Conservation (phyloP, 352 stramenopile genomes). For the Globisporangium acanthophoron region DNA sequence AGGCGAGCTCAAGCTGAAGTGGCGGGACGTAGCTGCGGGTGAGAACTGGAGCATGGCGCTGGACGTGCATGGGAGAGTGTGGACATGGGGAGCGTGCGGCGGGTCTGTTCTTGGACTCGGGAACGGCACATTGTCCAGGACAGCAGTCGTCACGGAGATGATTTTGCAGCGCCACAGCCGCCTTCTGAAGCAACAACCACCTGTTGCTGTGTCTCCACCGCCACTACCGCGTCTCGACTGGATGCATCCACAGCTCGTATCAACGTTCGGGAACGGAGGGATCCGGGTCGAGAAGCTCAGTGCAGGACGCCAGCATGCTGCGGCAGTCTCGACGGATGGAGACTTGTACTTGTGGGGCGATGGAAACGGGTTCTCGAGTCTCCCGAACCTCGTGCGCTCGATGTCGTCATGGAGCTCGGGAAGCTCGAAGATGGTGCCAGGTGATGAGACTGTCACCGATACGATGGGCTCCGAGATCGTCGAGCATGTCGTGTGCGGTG, state of each 20-base stretch:
- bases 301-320: conserved; percentile 84
- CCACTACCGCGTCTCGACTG: conserved; percentile 25
- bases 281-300: conserved; percentile 50
- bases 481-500: conserved; percentile 48
- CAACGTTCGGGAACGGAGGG: conserved; percentile 29
- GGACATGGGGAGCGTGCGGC: conserved; percentile 72
- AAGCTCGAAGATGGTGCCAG: neutral
- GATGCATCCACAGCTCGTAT: conserved; percentile 42
- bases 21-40: conserved; percentile 51
- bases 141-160: conserved; percentile 26
- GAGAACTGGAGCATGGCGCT: conserved; percentile 80
- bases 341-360: conserved; percentile 91
- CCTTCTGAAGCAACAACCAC: conserved; percentile 14
- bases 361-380: neutral
- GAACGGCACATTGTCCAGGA: conserved; percentile 12
- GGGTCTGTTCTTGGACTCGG: conserved; percentile 59
- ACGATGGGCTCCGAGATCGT: conserved; percentile 26
- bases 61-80: conserved; percentile 54
- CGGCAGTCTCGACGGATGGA: conserved; percentile 78
- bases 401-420: neutral
- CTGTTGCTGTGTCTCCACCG: neutral
- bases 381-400: conserved; percentile 12
- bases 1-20: conserved; percentile 9
- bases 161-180: conserved; percentile 40
- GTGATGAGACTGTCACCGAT: neutral